Percentiles rank a stretch among this genome's conserved stretches.
These are phyloP conservation scores for Colletotrichum acutatum DNA, from an alignment of 2,329 filamentous ascomycete genomes.

Conservation along the genomic window DNA sequence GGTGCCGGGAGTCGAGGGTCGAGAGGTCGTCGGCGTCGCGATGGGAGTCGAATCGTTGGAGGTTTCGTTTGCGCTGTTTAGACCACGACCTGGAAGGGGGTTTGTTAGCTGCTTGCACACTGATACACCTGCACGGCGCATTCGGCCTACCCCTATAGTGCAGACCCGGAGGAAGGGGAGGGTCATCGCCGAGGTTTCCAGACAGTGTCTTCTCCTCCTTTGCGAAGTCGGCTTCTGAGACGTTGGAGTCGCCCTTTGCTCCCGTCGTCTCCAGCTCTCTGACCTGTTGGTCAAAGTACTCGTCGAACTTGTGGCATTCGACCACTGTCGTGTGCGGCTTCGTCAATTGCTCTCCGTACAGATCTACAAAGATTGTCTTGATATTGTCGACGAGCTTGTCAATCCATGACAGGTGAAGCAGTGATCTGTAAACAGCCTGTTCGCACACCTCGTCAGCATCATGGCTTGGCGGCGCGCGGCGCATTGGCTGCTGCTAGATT, in stretches of 20 bases:
- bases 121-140: neutral
- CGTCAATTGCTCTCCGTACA: slow-evolving; percentile 89
- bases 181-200: slow-evolving; percentile 50
- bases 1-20: slow-evolving; percentile 78
- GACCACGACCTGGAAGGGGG: slow-evolving; percentile 42
- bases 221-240: slow-evolving; percentile 42
- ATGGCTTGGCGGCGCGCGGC: neutral
- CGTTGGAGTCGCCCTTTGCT: slow-evolving; percentile 42
- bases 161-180: slow-evolving; percentile 43
- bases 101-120: slow-evolving; percentile 4
- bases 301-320: slow-evolving; percentile 83
- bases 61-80: slow-evolving; percentile 46
- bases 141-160: slow-evolving; percentile 33
- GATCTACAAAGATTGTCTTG: slow-evolving; percentile 87
- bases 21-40: slow-evolving; percentile 78
- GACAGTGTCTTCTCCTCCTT: slow-evolving; percentile 48
- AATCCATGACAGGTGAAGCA: slow-evolving; percentile 95
- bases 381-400: slow-evolving; percentile 97
- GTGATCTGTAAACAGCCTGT: slow-evolving; percentile 94
- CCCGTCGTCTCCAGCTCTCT: slow-evolving; percentile 77
- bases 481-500: neutral
- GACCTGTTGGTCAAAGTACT: slow-evolving; percentile 95
- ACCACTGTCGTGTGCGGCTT: slow-evolving; percentile 82
- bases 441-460: slow-evolving; percentile 28
- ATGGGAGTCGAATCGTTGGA: slow-evolving; percentile 78